phyloP scores from a whole-genome alignment of 441 rosid genomes.

The Francoa sonchifolia region DNA sequence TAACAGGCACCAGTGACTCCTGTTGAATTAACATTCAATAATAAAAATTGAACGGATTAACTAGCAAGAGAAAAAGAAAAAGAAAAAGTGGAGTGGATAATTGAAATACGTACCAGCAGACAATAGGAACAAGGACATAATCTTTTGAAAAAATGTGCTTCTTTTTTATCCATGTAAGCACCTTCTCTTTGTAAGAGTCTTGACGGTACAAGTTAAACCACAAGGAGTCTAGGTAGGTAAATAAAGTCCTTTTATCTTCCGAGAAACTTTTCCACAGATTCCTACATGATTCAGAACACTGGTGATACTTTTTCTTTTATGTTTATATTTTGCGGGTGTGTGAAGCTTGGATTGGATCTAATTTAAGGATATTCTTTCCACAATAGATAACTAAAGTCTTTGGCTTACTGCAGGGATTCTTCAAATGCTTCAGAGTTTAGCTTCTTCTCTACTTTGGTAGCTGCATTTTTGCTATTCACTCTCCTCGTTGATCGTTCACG shows the following conservation, averaged over 20 bases:
- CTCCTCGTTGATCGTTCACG: conserved; percentile 34
- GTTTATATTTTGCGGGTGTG: no score
- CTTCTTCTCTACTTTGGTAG: conserved; percentile 28
- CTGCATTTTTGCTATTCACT: conserved; percentile 19
- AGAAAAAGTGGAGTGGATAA: background rate
- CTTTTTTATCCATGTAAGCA: conserved; percentile 49
- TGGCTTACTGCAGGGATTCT: conserved; percentile 39
- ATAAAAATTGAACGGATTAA: conserved; percentile 4
- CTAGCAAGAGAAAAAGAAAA: conserved; percentile 3
- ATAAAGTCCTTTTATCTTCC: conserved; percentile 30
- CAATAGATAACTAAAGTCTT: background rate
- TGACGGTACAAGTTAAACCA: conserved; percentile 54
- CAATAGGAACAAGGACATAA: conserved; percentile 73
- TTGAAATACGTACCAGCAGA: conserved; percentile 37
- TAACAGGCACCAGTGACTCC: conserved; percentile 84
- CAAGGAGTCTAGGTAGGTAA: conserved; percentile 43
- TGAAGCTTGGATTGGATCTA: no score
- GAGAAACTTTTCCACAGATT: conserved; percentile 39
- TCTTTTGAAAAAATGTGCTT: conserved; percentile 53
- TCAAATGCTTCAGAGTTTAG: conserved; percentile 32
- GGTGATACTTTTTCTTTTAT: no score
- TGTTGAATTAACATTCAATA: conserved; percentile 12
- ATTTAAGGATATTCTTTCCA: background rate
- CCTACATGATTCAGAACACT: conserved; percentile 23
- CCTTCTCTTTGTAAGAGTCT: conserved; percentile 25